These are phyloP conservation scores for Xylariales sp. DNA, from an alignment of 2,329 filamentous ascomycete genomes.

Conservation along the genomic window DNA sequence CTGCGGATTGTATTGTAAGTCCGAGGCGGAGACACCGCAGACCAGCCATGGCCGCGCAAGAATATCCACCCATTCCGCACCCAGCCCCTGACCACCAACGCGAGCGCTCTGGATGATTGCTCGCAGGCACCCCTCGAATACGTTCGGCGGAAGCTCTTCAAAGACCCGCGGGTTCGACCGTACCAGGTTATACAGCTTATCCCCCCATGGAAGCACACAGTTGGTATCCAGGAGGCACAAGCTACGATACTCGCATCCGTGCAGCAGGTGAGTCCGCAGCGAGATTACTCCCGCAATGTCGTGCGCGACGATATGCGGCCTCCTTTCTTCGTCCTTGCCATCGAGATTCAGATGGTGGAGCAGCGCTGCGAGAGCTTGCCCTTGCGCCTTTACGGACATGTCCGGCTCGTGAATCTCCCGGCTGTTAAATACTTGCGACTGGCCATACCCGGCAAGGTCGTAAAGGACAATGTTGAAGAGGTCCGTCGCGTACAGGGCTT, in stretches of 20 bases:
- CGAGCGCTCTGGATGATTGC: constrained; percentile 4
- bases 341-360: neutral
- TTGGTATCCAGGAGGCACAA: constrained; percentile 5
- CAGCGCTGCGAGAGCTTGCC: neutral
- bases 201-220: constrained; percentile 4
- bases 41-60: constrained; percentile 1
- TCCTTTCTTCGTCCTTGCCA: neutral
- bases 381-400: neutral
- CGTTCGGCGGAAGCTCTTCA: neutral
- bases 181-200: constrained; percentile 6
- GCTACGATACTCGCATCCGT: constrained; percentile 2
- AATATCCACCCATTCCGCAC: neutral
- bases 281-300: constrained; percentile 2
- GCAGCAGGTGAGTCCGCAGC: neutral
- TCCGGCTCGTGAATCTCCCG: neutral
- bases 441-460: constrained; percentile 3
- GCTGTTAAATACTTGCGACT: neutral
- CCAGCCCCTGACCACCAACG: neutral
- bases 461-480: constrained; percentile 1
- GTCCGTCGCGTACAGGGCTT: neutral
- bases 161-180: constrained; percentile 2
- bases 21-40: neutral
- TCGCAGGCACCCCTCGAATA: constrained; percentile 1
- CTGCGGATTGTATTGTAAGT: neutral
- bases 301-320: neutral